Percentiles rank a stretch among this genome's conserved stretches.
Evolutionary conservation across 2,329 filamentous ascomycete species (phyloP).

Genomic region (Diplodia sapinea): DNA sequence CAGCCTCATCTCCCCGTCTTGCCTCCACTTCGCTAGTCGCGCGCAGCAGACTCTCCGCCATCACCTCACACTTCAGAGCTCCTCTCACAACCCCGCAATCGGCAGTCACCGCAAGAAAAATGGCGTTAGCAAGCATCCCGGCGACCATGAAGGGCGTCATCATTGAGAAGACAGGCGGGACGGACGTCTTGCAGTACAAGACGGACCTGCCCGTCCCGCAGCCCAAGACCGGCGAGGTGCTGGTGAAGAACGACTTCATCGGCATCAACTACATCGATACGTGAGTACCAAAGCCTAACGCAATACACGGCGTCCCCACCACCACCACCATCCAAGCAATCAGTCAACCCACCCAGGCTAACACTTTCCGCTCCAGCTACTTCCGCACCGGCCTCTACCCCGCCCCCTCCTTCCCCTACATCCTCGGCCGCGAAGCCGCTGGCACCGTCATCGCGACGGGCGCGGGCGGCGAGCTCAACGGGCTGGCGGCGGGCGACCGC

Average conservation of each 20-base stretch:
- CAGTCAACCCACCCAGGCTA: not conserved
- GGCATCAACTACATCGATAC: constrained; percentile 92
- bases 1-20: constrained; percentile 4
- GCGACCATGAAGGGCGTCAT: constrained; percentile 75
- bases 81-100: not conserved
- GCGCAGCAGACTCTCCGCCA: constrained; percentile 12
- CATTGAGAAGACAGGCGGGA: constrained; percentile 73
- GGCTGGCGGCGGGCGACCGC: constrained; percentile 69
- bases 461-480: constrained; percentile 70
- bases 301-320: not conserved
- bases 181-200: constrained; percentile 73
- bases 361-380: constrained; percentile 61
- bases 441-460: constrained; percentile 70
- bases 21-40: not conserved
- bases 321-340: not conserved
- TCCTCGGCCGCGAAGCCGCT: constrained; percentile 78
- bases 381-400: constrained; percentile 85
- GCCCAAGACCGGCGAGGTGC: constrained; percentile 71
- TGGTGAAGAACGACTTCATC: constrained; percentile 79
- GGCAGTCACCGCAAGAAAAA: constrained; percentile 34
- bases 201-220: constrained; percentile 73
- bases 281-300: constrained; percentile 47
- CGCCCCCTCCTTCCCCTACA: constrained; percentile 70
- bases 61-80: constrained; percentile 18
- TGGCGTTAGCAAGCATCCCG: constrained; percentile 60